Percentiles rank a stretch among this genome's conserved stretches.
Conservation (phyloP, 768 basidiomycete genomes). For the Tulasnella sp. region DNA sequence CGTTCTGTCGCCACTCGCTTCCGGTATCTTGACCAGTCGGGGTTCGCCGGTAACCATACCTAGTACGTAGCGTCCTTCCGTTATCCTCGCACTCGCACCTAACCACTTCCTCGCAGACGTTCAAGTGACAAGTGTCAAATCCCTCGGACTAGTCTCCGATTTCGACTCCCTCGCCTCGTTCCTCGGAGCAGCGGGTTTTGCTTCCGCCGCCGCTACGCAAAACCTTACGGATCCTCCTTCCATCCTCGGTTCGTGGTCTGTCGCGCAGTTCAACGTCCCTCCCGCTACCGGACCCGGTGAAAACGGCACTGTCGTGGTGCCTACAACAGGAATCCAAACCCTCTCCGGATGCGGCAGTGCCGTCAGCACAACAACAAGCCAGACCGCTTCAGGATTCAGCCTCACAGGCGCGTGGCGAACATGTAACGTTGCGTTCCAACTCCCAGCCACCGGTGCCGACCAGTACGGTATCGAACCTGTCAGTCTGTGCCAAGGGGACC, state of each 20-base stretch:
- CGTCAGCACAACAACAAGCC: neutral
- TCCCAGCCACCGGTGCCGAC: neutral
- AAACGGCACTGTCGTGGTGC: conserved; percentile 5
- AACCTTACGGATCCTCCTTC: conserved; percentile 7
- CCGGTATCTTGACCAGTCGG: conserved; percentile 12
- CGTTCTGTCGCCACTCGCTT: conserved; percentile 2
- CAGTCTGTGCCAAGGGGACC: neutral
- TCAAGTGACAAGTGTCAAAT: neutral
- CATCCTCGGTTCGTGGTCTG: neutral
- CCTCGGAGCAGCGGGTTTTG: conserved; percentile 8
- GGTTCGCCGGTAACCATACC: neutral
- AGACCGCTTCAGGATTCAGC: neutral
- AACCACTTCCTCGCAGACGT: neutral
- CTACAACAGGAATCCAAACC: conserved; percentile 3
- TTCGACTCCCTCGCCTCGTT: neutral
- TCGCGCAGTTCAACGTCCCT: conserved; percentile 9
- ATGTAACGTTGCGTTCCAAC: neutral
- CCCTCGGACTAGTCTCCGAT: conserved; percentile 5
- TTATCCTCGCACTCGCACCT: no score
- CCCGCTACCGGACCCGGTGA: neutral
- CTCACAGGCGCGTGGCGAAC: neutral
- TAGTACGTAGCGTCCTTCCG: neutral
- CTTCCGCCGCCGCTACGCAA: neutral
- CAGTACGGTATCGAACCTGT: conserved; percentile 5
- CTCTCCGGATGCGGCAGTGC: neutral